These are phyloP conservation scores for Xylaria sp. DNA, from an alignment of 2,329 filamentous ascomycete genomes.

Conservation along the genomic window DNA sequence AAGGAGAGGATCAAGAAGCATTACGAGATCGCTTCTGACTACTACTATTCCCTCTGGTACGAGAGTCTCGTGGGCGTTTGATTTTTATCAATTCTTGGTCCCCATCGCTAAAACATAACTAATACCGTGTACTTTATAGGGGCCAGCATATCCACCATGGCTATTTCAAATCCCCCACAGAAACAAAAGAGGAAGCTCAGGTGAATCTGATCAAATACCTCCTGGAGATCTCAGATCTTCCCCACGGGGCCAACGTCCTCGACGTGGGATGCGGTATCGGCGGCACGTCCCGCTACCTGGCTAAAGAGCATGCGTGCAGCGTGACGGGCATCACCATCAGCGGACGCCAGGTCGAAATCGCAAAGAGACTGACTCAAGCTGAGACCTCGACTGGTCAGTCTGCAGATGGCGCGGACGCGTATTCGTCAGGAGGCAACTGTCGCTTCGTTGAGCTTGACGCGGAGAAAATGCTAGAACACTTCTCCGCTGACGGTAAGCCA, in stretches of 20 bases:
- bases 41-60: slow-evolving; percentile 70
- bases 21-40: slow-evolving; percentile 69
- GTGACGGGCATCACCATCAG: slow-evolving; percentile 71
- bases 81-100: neutral
- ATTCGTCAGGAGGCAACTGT: slow-evolving; percentile 50
- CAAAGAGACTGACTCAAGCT: slow-evolving; percentile 58
- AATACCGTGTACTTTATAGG: slow-evolving; percentile 52
- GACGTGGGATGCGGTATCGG: slow-evolving; percentile 71
- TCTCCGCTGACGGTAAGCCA: slow-evolving; percentile 49
- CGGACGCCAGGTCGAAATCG: slow-evolving; percentile 67
- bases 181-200: slow-evolving; percentile 68
- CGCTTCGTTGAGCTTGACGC: slow-evolving; percentile 68
- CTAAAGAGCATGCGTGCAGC: slow-evolving; percentile 59
- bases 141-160: slow-evolving; percentile 72
- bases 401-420: slow-evolving; percentile 10
- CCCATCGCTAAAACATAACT: slow-evolving; percentile 16
- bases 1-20: slow-evolving; percentile 69
- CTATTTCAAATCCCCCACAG: slow-evolving; percentile 61
- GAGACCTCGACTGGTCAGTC: slow-evolving; percentile 38
- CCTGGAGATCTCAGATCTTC: slow-evolving; percentile 57
- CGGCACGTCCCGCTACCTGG: slow-evolving; percentile 67
- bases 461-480: slow-evolving; percentile 67
- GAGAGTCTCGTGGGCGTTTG: slow-evolving; percentile 19
- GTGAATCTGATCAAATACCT: slow-evolving; percentile 66
- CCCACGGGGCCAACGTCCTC: slow-evolving; percentile 56